A percentile compares a stretch with the other conserved stretches of the same genome.
These are phyloP conservation scores for Trichosporon sp. DNA, from an alignment of 1,284 basidiomycete species.

Conservation along the genomic window DNA sequence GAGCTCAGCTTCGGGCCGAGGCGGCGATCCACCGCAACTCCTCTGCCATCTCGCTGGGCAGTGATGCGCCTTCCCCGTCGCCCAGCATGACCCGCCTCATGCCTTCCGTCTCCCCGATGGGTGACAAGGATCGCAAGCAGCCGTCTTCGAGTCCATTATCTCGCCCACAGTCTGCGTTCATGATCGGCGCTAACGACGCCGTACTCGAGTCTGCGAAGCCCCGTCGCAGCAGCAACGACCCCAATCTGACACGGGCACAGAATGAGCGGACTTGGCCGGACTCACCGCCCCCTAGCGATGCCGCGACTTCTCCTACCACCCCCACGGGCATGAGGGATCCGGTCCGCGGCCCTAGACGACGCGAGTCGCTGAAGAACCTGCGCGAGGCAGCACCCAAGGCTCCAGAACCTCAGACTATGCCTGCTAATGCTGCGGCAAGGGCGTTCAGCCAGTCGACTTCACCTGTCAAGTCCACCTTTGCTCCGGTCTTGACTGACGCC, in stretches of 20 bases:
- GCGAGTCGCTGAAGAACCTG: neutral
- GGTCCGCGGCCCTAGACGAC: neutral
- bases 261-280: neutral
- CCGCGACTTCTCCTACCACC: neutral
- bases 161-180: neutral
- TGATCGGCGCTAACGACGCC: neutral
- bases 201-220: neutral
- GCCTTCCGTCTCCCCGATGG: neutral
- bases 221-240: neutral
- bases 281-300: neutral
- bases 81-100: neutral
- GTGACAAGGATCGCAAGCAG: neutral
- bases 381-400: neutral
- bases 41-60: conserved; percentile 10
- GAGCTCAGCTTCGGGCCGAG: conserved; percentile 8
- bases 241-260: neutral
- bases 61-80: neutral
- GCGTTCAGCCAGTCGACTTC: neutral
- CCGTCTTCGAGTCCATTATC: neutral
- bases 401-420: neutral
- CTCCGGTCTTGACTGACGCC: neutral
- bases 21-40: conserved; percentile 4
- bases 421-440: neutral
- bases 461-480: neutral
- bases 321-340: neutral